These are phyloP conservation scores for Tolypocladium album DNA, from an alignment of 2,329 filamentous ascomycete genomes.

Conservation along the genomic window DNA sequence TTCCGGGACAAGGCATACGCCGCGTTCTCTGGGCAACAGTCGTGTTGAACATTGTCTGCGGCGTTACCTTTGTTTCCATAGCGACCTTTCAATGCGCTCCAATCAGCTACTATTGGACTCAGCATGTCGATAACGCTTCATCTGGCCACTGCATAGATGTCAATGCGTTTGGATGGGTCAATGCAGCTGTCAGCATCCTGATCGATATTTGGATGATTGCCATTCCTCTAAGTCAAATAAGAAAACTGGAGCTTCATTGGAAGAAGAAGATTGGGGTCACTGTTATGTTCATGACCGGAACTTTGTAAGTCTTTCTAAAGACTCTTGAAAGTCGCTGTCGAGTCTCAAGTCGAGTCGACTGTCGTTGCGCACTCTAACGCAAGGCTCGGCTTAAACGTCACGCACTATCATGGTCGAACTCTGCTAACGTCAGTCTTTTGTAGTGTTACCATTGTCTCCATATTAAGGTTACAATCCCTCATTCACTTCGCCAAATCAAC, in stretches of 20 bases:
- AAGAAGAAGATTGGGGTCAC: constrained; percentile 3
- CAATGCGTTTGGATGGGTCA: neutral
- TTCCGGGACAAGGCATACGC: neutral
- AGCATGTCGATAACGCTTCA: neutral
- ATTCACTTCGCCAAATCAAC: neutral
- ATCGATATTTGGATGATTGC: constrained; percentile 1
- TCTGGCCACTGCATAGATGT: constrained; percentile 1
- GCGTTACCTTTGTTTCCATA: neutral
- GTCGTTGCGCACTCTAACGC: too few species aligned
- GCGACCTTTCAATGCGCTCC: neutral
- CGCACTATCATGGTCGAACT: neutral
- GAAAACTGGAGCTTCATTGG: constrained; percentile 1
- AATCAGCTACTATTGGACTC: neutral
- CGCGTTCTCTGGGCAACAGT: neutral
- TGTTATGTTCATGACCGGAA: constrained; percentile 3
- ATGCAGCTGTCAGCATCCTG: constrained; percentile 1
- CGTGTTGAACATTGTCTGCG: neutral
- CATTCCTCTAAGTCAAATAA: constrained; percentile 1
- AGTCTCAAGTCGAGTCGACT: neutral
- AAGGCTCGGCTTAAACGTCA: too few species aligned
- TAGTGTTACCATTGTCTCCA: neutral
- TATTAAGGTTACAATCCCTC: neutral
- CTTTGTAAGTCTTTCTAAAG: neutral
- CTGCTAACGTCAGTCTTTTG: neutral
- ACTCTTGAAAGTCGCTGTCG: neutral